phyloP scores from a whole-genome alignment of 179 eudicot species.

The Nepenthes alata region DNA sequence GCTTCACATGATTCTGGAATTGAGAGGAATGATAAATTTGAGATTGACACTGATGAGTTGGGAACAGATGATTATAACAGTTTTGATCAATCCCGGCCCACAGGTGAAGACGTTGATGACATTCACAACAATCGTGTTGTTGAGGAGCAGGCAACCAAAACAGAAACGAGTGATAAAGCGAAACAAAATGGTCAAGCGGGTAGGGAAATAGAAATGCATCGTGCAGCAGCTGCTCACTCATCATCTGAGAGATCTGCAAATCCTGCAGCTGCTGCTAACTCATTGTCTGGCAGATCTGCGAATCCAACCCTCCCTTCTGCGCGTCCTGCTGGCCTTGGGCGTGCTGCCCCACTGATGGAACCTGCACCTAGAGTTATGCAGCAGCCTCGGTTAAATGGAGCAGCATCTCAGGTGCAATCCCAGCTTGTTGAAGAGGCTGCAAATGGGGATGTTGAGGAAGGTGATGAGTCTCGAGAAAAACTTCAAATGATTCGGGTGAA shows the following conservation, averaged over 20 bases:
- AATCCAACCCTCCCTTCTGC: constrained; percentile 28
- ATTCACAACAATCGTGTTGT: constrained; percentile 9
- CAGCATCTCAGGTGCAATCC: constrained; percentile 35
- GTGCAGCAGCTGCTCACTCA: constrained; percentile 17
- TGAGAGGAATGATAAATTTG: not conserved
- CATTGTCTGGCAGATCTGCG: constrained; percentile 29
- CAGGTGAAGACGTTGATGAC: constrained; percentile 9
- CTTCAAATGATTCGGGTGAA: constrained; percentile 93
- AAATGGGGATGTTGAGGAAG: constrained; percentile 64
- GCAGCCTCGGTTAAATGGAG: constrained; percentile 63
- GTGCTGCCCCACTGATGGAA: constrained; percentile 62
- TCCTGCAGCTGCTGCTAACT: constrained; percentile 16
- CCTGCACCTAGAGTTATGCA: constrained; percentile 57
- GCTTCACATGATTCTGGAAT: constrained; percentile 7
- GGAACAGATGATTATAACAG: not conserved
- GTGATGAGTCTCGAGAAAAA: constrained; percentile 82
- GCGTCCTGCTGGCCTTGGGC: constrained; percentile 85
- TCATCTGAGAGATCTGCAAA: constrained; percentile 28
- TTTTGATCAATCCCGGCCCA: constrained; percentile 6
- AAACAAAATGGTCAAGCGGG: constrained; percentile 18
- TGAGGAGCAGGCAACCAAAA: constrained; percentile 11
- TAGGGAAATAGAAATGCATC: constrained; percentile 18
- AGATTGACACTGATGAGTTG: constrained; percentile 11
- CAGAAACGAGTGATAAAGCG: constrained; percentile 17
- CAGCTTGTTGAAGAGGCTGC: constrained; percentile 49